Base-by-base conservation (phyloP, 2,329 filamentous ascomycete genomes). In the Pleoardoris graminearum region DNA sequence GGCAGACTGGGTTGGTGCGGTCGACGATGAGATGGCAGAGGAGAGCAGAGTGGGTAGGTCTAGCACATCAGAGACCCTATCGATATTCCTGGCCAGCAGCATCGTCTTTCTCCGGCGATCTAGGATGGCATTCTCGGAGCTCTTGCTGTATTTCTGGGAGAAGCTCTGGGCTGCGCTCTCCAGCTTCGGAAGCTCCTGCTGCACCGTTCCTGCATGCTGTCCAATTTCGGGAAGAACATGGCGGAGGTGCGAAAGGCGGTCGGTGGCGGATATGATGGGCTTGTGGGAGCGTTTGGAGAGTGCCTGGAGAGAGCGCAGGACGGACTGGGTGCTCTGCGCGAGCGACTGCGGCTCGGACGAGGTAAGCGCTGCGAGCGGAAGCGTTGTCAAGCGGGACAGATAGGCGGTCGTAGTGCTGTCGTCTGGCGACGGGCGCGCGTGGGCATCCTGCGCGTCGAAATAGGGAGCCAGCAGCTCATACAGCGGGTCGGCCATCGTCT, bases 261-360 rank as follows among this genome's bases (percentile, higher is more conserved):
- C 83, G 19, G 90, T 86, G 3, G 93, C 94, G 48, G 86, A 81
- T 62, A 97, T 91, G 59, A 97, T 86, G 16, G 87, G 82, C 68
- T 88, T 90, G 74, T 97, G 88, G 0, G 92, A 96, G 61, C 90
- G 89, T 64, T 96, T 96, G 7, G 92, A 93, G 44, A 97, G 84
- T 0, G 85, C 84, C 71, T 99, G 94, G 1, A 97, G 82, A 0
- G 91, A 90, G 35, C 96, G 84, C 12, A 93, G 82, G 35, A 89
- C 83, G 0, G 90, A 89, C 57, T 97, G 91, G 3, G 89, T 87
- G 50, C 86, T 82, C 65, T 97, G 90, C 0, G 88, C 79, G n/a
- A 97, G 83, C 0, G 85, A 85, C 55, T 91, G 86, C 0, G 88
- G 87, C 73, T 99, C 94, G 6, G 83, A 86, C 21, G 84, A 83